These are phyloP conservation scores for Saksenaea oblongispora DNA, from an alignment of 371 early-diverging fungal genomes.

Conservation along the genomic window DNA sequence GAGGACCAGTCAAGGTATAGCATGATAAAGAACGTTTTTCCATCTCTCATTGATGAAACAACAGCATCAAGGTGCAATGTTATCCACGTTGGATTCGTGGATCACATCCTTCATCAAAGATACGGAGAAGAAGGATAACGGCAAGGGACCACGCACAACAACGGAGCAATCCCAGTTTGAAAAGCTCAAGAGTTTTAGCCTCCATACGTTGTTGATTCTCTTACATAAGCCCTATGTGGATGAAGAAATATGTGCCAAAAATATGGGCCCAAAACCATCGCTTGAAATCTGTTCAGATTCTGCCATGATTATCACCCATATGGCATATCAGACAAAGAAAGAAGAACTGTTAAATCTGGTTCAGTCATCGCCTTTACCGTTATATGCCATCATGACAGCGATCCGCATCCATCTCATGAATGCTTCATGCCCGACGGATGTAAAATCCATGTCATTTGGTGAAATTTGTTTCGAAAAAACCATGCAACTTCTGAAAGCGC, in stretches of 20 bases:
- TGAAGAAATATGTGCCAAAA: slow-evolving; percentile 10
- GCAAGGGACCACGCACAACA: neutral
- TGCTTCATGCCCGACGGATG: slow-evolving; percentile 23
- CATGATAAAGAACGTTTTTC: too few species aligned
- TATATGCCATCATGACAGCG: slow-evolving; percentile 41
- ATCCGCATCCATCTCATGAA: slow-evolving; percentile 45
- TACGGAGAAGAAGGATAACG: neutral
- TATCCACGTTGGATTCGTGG: slow-evolving; percentile 32
- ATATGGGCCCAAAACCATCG: slow-evolving; percentile 18
- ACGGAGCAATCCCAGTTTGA: slow-evolving; percentile 12
- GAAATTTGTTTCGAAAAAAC: slow-evolving; percentile 19
- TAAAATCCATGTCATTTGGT: slow-evolving; percentile 21
- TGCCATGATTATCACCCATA: slow-evolving; percentile 41
- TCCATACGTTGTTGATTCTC: slow-evolving; percentile 34
- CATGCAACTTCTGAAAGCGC: neutral
- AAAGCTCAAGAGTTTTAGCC: slow-evolving; percentile 10
- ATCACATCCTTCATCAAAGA: slow-evolving; percentile 23
- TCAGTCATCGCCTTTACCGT: slow-evolving; percentile 31
- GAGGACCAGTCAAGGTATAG: slow-evolving; percentile 36
- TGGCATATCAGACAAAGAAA: slow-evolving; percentile 14
- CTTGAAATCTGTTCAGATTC: slow-evolving; percentile 41
- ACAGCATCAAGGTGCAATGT: slow-evolving; percentile 31
- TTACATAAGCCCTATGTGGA: slow-evolving; percentile 46
- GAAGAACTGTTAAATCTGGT: slow-evolving; percentile 37
- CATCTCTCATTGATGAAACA: neutral